These are phyloP conservation scores for Diaporthe destruens DNA, from an alignment of 2,329 filamentous ascomycete genomes.

Conservation along the genomic window DNA sequence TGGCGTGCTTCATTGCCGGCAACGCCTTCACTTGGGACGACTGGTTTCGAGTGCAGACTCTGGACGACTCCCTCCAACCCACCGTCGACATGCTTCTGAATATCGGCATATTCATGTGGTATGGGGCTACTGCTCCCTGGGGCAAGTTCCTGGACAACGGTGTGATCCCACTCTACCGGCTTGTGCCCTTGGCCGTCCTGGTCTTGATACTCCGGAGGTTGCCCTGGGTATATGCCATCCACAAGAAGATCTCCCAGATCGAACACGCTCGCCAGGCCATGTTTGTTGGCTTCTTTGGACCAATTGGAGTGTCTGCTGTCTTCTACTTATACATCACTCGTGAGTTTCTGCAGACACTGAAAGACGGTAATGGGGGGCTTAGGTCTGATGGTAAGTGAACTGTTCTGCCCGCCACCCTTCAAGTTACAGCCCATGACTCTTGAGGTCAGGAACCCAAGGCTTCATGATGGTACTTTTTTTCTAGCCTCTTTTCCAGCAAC, in stretches of 20 bases:
- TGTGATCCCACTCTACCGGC: conserved; percentile 79
- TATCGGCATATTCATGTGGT: conserved; percentile 90
- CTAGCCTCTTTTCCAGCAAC: background rate
- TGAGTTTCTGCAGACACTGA: conserved; percentile 76
- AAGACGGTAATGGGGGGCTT: conserved; percentile 66
- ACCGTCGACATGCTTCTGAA: conserved; percentile 97
- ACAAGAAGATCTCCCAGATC: conserved; percentile 84
- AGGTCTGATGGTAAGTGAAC: conserved; percentile 64
- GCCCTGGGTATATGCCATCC: conserved; percentile 81
- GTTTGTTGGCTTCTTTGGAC: conserved; percentile 94
- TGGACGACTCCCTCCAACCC: conserved; percentile 92
- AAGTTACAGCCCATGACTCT: background rate
- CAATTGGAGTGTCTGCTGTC: conserved; percentile 90
- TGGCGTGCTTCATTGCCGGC: conserved; percentile 93
- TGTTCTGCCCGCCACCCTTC: no score
- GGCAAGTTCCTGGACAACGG: conserved; percentile 72
- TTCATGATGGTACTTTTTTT: background rate
- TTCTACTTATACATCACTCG: conserved; percentile 89
- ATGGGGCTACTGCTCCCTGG: conserved; percentile 89
- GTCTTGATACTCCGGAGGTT: conserved; percentile 83
- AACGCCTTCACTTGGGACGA: conserved; percentile 94
- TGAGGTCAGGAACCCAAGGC: no score
- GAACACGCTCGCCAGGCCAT: conserved; percentile 79
- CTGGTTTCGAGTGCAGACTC: conserved; percentile 90
- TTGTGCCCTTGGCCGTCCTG: conserved; percentile 79